These are phyloP conservation scores for Jatropha podagrica DNA, from an alignment of 441 rosid genomes.

Conservation along the genomic window DNA sequence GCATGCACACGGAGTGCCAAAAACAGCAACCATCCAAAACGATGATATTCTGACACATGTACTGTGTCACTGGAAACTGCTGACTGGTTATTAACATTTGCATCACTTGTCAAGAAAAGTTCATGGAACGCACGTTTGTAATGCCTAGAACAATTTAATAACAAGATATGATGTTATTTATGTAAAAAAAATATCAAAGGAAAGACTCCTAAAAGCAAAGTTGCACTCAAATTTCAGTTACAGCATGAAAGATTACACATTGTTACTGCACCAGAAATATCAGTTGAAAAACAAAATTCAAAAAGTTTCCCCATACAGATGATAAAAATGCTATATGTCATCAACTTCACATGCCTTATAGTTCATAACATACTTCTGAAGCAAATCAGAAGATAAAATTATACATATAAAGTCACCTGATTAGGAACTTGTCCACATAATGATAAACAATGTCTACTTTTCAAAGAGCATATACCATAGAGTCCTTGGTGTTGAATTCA, in stretches of 20 bases:
- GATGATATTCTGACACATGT: constrained; percentile 51
- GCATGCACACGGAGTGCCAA: constrained; percentile 87
- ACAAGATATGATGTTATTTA: constrained; percentile 16
- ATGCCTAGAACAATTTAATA: constrained; percentile 48
- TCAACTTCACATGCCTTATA: not conserved
- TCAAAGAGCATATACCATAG: no score
- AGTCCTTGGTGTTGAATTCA: no score
- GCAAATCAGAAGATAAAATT: no score
- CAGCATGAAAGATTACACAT: not conserved
- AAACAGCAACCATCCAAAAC: constrained; percentile 96
- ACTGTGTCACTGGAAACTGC: constrained; percentile 39
- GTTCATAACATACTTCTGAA: no score
- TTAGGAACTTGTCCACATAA: no score
- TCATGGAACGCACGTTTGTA: constrained; percentile 77
- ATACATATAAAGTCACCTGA: no score
- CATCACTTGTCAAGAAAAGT: constrained; percentile 59
- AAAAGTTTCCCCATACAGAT: not conserved
- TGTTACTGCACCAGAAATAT: not conserved
- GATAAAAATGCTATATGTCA: not conserved
- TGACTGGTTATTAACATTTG: constrained; percentile 46
- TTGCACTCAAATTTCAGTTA: constrained; percentile 1
- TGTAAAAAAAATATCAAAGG: not conserved
- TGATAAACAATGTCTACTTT: no score
- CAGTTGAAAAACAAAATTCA: no score
- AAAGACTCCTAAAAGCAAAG: not conserved